phyloP scores from a whole-genome alignment of 352 stramenopile genomes.

The Pythium pectinolyticum region DNA sequence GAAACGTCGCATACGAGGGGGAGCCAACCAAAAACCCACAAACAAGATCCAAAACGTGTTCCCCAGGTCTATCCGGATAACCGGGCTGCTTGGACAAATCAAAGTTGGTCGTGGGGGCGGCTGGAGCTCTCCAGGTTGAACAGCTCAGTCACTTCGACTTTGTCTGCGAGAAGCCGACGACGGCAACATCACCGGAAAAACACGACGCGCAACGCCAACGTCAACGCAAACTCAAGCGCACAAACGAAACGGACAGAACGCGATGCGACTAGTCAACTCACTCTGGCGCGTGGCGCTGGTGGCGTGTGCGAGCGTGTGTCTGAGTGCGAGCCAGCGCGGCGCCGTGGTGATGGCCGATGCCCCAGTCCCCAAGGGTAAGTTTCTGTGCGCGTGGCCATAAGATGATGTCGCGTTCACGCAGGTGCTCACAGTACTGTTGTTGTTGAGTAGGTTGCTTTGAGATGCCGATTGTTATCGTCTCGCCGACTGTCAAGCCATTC shows the following conservation, averaged over 20 bases:
- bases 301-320: not conserved
- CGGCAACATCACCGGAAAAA: no score
- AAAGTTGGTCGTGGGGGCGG: no score
- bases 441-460: constrained; percentile 52
- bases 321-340: not conserved
- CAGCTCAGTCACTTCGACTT: no score
- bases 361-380: not conserved
- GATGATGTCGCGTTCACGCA: not conserved
- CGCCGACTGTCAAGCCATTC: constrained; percentile 48
- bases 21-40: no score
- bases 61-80: no score
- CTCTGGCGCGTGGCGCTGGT: constrained; percentile 1
- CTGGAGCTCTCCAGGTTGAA: no score
- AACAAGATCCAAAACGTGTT: no score
- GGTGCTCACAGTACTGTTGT: not conserved
- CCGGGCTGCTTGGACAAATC: no score
- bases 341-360: not conserved
- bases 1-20: no score
- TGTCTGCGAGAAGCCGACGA: no score
- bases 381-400: not conserved
- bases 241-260: not conserved
- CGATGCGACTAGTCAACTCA: not conserved
- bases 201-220: no score
- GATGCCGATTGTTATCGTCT: constrained; percentile 65
- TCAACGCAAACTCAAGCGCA: not conserved